Percentiles rank a stretch among this genome's conserved stretches.
Evolutionary conservation across 1,284 basidiomycete genomes (phyloP).

Genomic region (Takashimella koratensis): DNA sequence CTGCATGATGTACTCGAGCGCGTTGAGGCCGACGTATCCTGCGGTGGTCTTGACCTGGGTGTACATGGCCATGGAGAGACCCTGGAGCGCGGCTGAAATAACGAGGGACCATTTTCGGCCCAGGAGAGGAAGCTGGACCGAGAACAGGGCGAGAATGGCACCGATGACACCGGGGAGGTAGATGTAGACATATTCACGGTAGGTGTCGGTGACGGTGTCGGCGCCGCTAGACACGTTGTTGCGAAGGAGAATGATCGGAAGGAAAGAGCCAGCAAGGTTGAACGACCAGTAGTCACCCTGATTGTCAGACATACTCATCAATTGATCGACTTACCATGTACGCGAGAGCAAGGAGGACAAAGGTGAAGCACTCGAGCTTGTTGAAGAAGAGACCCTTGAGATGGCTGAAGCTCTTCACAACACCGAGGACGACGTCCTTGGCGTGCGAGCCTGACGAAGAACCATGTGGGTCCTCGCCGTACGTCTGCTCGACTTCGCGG

Average conservation of each 20-base stretch:
- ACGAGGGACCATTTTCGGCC: constrained; percentile 50
- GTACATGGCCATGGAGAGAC: constrained; percentile 49
- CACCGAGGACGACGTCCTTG: constrained; percentile 22
- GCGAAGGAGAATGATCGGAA: constrained; percentile 45
- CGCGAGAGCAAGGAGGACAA: constrained; percentile 38
- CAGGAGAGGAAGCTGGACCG: constrained; percentile 46
- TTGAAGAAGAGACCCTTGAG: constrained; percentile 46
- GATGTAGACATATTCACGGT: constrained; percentile 46
- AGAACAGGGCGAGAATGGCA: constrained; percentile 39
- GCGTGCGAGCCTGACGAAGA: neutral
- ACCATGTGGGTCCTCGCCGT: constrained; percentile 3
- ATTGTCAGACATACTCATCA: neutral
- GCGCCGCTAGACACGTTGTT: constrained; percentile 37
- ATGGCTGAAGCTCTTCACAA: constrained; percentile 31
- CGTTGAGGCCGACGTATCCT: constrained; percentile 45
- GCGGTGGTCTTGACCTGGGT: constrained; percentile 37
- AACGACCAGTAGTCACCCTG: constrained; percentile 34
- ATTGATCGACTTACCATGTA: constrained; percentile 32
- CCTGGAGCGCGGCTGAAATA: constrained; percentile 46
- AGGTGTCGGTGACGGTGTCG: constrained; percentile 44
- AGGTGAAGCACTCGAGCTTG: constrained; percentile 38
- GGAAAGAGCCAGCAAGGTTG: constrained; percentile 46
- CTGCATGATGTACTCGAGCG: constrained; percentile 48
- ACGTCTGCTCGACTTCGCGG: constrained; percentile 34
- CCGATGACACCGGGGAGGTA: constrained; percentile 47